A percentile compares a stretch with the other conserved stretches of the same genome.
Conservation (phyloP, 1,284 basidiomycete genomes). For the Ustilago shanxiensis region DNA sequence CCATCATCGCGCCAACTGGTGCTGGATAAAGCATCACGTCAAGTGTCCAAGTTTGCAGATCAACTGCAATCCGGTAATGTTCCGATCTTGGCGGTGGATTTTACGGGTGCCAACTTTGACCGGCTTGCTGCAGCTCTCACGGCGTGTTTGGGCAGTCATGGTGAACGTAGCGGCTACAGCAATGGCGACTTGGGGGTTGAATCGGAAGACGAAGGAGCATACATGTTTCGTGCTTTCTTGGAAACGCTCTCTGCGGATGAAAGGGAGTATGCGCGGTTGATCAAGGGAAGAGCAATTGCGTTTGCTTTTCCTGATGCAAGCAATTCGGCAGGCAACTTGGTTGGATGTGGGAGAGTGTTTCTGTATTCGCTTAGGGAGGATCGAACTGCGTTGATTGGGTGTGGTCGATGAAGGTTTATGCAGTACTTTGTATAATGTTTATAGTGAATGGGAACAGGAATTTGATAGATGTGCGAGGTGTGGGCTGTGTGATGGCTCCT, state of each 20-base stretch:
- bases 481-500: neutral
- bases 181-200: constrained; percentile 1
- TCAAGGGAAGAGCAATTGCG: constrained; percentile 39
- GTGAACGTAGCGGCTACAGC: constrained; percentile 12
- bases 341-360: constrained; percentile 46
- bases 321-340: constrained; percentile 26
- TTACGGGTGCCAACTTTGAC: constrained; percentile 52
- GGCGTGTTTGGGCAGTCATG: constrained; percentile 46
- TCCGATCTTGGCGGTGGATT: constrained; percentile 63
- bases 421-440: too few relatives aligned
- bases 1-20: constrained; percentile 51
- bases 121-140: constrained; percentile 46
- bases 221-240: constrained; percentile 55
- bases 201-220: constrained; percentile 39
- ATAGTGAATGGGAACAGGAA: too few relatives aligned
- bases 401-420: constrained; percentile 32
- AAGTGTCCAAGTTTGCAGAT: constrained; percentile 55
- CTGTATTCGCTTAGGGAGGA: constrained; percentile 58
- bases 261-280: constrained; percentile 57
- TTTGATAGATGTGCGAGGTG: too few relatives aligned
- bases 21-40: constrained; percentile 58
- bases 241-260: constrained; percentile 57
- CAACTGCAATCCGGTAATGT: constrained; percentile 53
- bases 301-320: constrained; percentile 46
- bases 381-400: constrained; percentile 47